Evolutionary conservation across 805 yeast species (phyloP).

Genomic region (Helenozyma rhizophorensis): DNA sequence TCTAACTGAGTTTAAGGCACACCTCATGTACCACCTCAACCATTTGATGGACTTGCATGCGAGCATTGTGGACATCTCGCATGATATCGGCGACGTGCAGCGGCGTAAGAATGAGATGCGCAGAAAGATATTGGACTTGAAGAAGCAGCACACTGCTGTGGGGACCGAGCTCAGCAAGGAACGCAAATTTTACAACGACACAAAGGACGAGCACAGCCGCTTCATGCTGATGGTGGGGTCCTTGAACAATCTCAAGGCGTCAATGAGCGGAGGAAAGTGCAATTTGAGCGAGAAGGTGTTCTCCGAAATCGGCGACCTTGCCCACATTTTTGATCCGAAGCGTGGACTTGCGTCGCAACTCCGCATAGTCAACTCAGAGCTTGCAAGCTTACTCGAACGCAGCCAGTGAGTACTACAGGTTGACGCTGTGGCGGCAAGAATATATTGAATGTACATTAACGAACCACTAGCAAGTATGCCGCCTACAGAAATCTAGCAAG

Average conservation of each 20-base stretch:
- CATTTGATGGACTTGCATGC: constrained; percentile 33
- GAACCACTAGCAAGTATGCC: too few species aligned
- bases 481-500: too few species aligned
- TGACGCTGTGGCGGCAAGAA: too few species aligned
- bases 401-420: too few species aligned
- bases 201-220: constrained; percentile 14
- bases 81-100: constrained; percentile 26
- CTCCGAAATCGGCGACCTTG: constrained; percentile 3
- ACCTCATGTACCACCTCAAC: constrained; percentile 23
- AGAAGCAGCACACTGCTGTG: constrained; percentile 26
- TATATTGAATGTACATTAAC: too few species aligned
- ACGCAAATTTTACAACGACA: constrained; percentile 17
- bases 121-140: constrained; percentile 24
- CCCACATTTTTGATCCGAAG: constrained; percentile 4
- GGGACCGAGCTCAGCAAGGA: constrained; percentile 29
- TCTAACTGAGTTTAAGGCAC: constrained; percentile 30
- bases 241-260: constrained; percentile 5
- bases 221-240: constrained; percentile 11
- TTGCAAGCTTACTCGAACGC: constrained; percentile 3
- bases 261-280: background rate
- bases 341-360: constrained; percentile 10
- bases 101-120: constrained; percentile 29
- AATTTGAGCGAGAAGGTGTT: background rate
- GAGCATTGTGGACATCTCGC: constrained; percentile 27
- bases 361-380: constrained; percentile 4